These are phyloP conservation scores for Entonaema liquescens DNA, from an alignment of 495 filamentous ascomycete genomes.

Conservation along the genomic window DNA sequence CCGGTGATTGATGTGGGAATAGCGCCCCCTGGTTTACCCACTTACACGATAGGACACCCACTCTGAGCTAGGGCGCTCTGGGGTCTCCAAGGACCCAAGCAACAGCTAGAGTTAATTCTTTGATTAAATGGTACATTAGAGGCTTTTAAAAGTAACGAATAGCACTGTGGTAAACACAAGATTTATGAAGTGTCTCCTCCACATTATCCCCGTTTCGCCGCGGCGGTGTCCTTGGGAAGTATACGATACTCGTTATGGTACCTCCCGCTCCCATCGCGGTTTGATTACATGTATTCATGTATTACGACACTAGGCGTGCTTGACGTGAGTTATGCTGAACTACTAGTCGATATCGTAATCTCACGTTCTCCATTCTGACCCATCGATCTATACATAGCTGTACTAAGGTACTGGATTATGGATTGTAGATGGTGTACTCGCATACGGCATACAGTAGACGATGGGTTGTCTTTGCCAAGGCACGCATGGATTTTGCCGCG, in stretches of 20 bases:
- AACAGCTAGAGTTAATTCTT: constrained; percentile 31
- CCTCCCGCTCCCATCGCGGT: constrained; percentile 5
- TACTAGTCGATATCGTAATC: constrained; percentile 34
- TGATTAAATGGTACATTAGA: constrained; percentile 36
- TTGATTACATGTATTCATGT: constrained; percentile 26
- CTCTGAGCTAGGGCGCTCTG: constrained; percentile 33
- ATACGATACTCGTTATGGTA: constrained; percentile 35
- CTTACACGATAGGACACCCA: constrained; percentile 21
- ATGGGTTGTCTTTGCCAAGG: constrained; percentile 24
- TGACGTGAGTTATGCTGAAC: constrained; percentile 19
- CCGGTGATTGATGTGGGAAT: constrained; percentile 37
- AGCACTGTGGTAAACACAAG: constrained; percentile 17
- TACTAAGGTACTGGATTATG: not conserved
- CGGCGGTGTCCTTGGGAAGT: constrained; percentile 32
- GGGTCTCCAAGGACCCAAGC: constrained; percentile 37
- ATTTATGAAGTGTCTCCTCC: constrained; percentile 29
- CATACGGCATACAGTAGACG: not conserved
- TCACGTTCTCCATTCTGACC: constrained; percentile 33
- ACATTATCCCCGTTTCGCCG: constrained; percentile 40
- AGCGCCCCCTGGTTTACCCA: constrained; percentile 18
- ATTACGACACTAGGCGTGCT: constrained; percentile 14
- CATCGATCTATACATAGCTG: constrained; percentile 19
- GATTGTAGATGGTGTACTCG: constrained; percentile 1
- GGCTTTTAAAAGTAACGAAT: constrained; percentile 25
- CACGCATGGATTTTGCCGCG: constrained; percentile 42